Evolutionary conservation across 1,284 basidiomycete genomes (phyloP).

Genomic region (Cutaneotrichosporon sp.): DNA sequence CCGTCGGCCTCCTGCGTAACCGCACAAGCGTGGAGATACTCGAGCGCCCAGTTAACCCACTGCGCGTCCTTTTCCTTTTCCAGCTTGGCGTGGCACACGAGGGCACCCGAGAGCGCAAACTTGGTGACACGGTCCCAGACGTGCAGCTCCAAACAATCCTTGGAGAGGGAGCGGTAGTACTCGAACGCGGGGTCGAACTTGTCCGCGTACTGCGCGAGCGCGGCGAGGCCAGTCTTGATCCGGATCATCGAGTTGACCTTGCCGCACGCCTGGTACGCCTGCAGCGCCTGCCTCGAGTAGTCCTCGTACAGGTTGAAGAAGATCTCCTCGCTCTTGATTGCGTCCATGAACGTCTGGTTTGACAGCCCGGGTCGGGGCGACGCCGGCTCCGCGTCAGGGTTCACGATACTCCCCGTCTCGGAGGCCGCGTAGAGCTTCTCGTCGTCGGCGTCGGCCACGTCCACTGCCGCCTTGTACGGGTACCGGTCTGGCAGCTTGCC

Average conservation of each 20-base stretch:
- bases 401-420: neutral
- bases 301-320: conserved; percentile 75
- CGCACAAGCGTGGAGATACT: conserved; percentile 42
- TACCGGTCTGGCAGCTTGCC: conserved; percentile 45
- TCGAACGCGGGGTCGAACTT: conserved; percentile 40
- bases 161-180: conserved; percentile 35
- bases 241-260: conserved; percentile 80
- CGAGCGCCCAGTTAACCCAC: conserved; percentile 45
- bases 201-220: conserved; percentile 69
- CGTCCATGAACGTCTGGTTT: conserved; percentile 65
- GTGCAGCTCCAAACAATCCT: conserved; percentile 38
- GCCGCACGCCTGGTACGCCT: conserved; percentile 75
- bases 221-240: conserved; percentile 78
- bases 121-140: conserved; percentile 44
- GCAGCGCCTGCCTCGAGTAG: conserved; percentile 76
- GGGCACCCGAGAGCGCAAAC: conserved; percentile 39
- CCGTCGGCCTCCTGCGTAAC: conserved; percentile 1
- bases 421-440: neutral
- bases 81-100: conserved; percentile 35
- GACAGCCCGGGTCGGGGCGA: conserved; percentile 56
- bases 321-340: conserved; percentile 61
- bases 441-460: conserved; percentile 10
- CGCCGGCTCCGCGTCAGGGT: neutral
- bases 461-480: conserved; percentile 35
- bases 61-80: conserved; percentile 32